Conservation (phyloP, 2,329 filamentous ascomycete species). For the Nothophoma quercina region DNA sequence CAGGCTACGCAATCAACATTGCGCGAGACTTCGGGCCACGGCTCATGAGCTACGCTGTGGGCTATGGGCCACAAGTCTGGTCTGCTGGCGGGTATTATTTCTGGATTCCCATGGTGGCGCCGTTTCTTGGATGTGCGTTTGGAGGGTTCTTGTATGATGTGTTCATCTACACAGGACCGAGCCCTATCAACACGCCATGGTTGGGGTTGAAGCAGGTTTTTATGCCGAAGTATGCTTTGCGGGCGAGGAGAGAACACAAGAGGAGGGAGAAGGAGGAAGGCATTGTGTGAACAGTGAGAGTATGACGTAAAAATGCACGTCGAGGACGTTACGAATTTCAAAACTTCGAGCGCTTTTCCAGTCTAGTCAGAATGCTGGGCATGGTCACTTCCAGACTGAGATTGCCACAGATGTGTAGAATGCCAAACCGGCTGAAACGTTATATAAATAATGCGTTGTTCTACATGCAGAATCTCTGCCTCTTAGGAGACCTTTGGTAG, state of each 20-base stretch:
- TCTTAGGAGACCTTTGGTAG: no score
- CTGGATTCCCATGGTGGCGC: constrained; percentile 77
- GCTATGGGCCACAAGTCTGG: constrained; percentile 74
- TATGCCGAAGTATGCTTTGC: constrained; percentile 29
- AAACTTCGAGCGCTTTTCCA: no score
- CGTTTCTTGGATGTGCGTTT: constrained; percentile 64
- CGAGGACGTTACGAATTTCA: no score
- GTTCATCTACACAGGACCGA: constrained; percentile 71
- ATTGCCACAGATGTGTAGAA: no score
- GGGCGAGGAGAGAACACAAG: constrained; percentile 29
- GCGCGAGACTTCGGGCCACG: constrained; percentile 76
- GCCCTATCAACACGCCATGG: constrained; percentile 72
- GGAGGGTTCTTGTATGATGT: constrained; percentile 43
- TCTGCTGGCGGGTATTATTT: constrained; percentile 74
- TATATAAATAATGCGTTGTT: no score
- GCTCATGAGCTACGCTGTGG: constrained; percentile 70
- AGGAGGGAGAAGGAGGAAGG: constrained; percentile 40
- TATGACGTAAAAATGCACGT: no score
- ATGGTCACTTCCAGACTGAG: no score
- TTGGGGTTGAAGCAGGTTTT: constrained; percentile 66
- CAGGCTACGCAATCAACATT: constrained; percentile 77
- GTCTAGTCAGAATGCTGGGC: no score
- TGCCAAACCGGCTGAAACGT: no score
- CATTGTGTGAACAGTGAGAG: no score
- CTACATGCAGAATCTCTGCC: no score